Percentiles rank a stretch among this genome's conserved stretches.
phyloP scores from a whole-genome alignment of 179 eudicot species.

The Patellifolia procumbens region DNA sequence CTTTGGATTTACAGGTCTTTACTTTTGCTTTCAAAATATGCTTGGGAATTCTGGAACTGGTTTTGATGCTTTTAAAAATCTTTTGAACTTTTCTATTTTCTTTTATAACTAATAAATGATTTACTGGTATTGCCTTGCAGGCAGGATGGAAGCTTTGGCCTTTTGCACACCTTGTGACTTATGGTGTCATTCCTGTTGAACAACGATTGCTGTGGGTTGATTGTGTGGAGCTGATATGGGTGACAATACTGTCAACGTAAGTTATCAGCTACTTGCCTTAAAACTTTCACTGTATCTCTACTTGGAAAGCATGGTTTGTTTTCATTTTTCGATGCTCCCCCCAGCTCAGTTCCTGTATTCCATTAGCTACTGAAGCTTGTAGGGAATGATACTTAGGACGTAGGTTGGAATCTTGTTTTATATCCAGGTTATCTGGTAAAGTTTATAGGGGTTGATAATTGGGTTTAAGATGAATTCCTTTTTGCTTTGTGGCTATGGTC shows the following conservation, averaged over 20 bases:
- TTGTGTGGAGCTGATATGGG: conserved; percentile 93
- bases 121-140: conserved; percentile 36
- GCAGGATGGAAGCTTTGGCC: conserved; percentile 99
- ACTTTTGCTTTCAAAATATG: background rate
- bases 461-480: background rate
- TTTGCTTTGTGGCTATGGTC: background rate
- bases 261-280: conserved; percentile 12
- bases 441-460: background rate
- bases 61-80: background rate
- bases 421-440: background rate
- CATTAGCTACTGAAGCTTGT: no score
- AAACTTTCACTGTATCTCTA: background rate
- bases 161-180: conserved; percentile 85
- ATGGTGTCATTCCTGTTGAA: conserved; percentile 84
- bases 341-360: background rate
- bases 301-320: background rate
- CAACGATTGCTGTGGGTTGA: conserved; percentile 98
- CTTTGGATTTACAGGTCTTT: background rate
- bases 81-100: background rate
- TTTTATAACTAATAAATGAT: background rate
- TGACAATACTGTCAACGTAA: conserved; percentile 94
- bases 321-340: background rate
- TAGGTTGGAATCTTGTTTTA: no score
- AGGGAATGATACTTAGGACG: no score
- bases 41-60: background rate